Base-by-base conservation (phyloP, 495 filamentous ascomycete genomes). In the Ascodesmis nigricans region DNA sequence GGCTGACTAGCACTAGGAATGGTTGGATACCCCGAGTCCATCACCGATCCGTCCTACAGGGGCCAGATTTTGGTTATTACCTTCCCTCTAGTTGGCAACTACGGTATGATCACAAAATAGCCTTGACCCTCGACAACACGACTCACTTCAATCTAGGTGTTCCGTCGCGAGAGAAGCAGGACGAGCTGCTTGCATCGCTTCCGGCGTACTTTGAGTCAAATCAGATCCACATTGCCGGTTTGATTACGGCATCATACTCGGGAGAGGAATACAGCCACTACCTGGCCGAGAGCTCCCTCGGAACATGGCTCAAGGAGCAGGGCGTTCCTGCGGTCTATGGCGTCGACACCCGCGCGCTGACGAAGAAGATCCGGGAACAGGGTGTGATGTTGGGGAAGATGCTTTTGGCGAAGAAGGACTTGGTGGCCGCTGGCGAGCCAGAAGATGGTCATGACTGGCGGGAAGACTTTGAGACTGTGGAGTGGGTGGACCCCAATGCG, bases 321-420 rank as follows among this genome's bases (percentile, higher is more conserved):
- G 77, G 74, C 28, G 69, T 97, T 32, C 87, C 87, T n/a, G 87
- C 87, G 38, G 83, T 97, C 56, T 80, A 87, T 54, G 87, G 81
- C 26, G 74, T 97, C 31, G 87, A 97, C 59, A 97, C 87, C 19
- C 65, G 87, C 55, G 76, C 80, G 11, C 58, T 97, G 54, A 93
- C 87, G 2, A 92, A 93, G 64, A 71, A 73, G 38, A 91, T 97
- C 42, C 69, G 87, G 45, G 64, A 91, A 45, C 69, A 91, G 54
- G 87, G 87, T 47, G 90, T 79, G 60, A 93, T 95, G 87, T 70
- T 95, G 18, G 87, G 84, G 14, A 75, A 79, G 31, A 71, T 97
- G 66, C 58, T 87, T 11, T 63, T 78, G 8, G 66, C 79, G 51
- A 77, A 73, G 44, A 39, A 62, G n/a, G 49, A 53, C 19, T 38